phyloP scores from a whole-genome alignment of 495 filamentous ascomycete genomes.

The Lophium mytilinum region DNA sequence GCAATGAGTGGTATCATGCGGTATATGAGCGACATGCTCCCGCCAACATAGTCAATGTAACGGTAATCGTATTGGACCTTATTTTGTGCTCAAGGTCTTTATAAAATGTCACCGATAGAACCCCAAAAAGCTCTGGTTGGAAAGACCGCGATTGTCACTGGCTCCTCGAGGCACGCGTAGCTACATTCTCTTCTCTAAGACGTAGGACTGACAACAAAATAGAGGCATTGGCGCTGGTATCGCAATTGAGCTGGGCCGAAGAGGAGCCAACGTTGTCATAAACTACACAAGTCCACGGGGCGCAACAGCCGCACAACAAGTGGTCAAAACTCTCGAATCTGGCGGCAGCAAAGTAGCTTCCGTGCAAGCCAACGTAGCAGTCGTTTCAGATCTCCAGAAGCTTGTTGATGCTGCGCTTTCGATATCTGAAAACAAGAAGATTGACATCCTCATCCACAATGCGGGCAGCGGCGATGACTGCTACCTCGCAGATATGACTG shows the following conservation, averaged over 20 bases:
- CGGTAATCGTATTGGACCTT: too few relatives aligned
- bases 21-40: too few relatives aligned
- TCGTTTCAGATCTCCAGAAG: neutral
- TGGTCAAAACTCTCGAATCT: neutral
- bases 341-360: neutral
- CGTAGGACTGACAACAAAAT: too few relatives aligned
- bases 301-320: neutral
- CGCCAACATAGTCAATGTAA: too few relatives aligned
- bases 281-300: slow-evolving; percentile 5
- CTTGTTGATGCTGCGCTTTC: neutral
- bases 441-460: neutral
- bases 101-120: too few relatives aligned
- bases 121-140: too few relatives aligned
- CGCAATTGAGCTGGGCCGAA: neutral
- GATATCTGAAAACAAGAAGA: neutral
- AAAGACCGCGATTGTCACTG: too few relatives aligned
- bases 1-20: too few relatives aligned
- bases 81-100: too few relatives aligned
- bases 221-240: neutral
- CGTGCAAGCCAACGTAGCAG: neutral
- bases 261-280: neutral
- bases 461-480: neutral
- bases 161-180: too few relatives aligned
- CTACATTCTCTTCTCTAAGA: too few relatives aligned
- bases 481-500: neutral